These are phyloP conservation scores for Tephrocybe rancida DNA, from an alignment of 768 basidiomycete genomes.

Conservation along the genomic window DNA sequence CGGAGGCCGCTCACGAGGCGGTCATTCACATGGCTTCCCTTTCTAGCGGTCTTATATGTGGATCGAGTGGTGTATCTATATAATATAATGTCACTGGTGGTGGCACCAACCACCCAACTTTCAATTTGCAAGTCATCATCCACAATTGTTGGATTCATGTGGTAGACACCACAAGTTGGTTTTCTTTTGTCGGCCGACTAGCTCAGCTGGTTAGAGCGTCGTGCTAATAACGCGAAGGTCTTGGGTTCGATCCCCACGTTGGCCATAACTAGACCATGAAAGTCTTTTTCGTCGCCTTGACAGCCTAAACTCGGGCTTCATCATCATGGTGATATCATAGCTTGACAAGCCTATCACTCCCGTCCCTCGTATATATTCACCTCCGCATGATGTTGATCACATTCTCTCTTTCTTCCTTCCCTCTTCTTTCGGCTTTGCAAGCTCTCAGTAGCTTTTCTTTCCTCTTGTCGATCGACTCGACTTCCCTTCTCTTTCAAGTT, in stretches of 20 bases:
- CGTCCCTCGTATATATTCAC: no score
- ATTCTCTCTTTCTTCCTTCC: not conserved
- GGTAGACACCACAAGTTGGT: not conserved
- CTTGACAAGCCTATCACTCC: no score
- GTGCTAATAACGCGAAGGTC: slow-evolving; percentile 87
- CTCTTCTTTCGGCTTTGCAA: not conserved
- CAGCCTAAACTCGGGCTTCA: no score
- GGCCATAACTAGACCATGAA: slow-evolving; percentile 41
- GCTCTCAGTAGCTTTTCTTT: not conserved
- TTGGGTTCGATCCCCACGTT: slow-evolving; percentile 83
- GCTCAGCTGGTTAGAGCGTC: slow-evolving; percentile 95
- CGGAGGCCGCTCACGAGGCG: slow-evolving; percentile 22
- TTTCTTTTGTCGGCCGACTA: slow-evolving; percentile 67
- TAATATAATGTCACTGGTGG: not conserved
- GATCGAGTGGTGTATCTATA: not conserved
- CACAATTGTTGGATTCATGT: no score
- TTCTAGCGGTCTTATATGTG: slow-evolving; percentile 21
- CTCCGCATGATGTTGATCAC: not conserved
- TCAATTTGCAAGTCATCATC: no score
- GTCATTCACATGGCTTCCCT: slow-evolving; percentile 33
- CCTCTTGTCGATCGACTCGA: slow-evolving; percentile 7
- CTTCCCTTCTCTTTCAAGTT: not conserved
- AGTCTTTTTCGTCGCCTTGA: not conserved
- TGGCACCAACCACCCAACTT: no score
- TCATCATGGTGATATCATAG: no score